phyloP scores from a whole-genome alignment of 176 grass and related monocot species.

The Secale cereale region DNA sequence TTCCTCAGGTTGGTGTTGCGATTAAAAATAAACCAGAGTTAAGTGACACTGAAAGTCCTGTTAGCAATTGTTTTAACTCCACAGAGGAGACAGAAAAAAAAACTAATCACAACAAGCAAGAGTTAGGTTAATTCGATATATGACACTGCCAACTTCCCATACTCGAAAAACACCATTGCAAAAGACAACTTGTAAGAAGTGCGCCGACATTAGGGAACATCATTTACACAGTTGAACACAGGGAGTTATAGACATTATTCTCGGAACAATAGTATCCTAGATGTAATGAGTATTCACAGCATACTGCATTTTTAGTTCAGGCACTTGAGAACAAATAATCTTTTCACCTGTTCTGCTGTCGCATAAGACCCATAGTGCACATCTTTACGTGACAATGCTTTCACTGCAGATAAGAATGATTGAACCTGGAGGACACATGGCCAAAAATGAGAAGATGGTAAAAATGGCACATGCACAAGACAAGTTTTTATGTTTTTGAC shows the following conservation, averaged over 20 bases:
- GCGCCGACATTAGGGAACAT: neutral
- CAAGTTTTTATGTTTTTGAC: neutral
- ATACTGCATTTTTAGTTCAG: slow-evolving; percentile 13
- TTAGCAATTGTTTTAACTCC: neutral
- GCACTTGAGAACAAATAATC: slow-evolving; percentile 17
- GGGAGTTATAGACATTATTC: neutral
- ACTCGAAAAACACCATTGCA: neutral
- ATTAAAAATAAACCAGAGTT: slow-evolving; percentile 11
- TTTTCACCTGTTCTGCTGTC: slow-evolving; percentile 86
- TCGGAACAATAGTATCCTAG: neutral
- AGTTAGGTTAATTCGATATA: neutral
- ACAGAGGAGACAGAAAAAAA: neutral
- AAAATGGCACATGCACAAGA: neutral
- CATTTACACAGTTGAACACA: neutral
- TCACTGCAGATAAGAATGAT: slow-evolving; percentile 85
- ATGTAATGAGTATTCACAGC: neutral
- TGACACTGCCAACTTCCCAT: neutral
- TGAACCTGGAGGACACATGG: slow-evolving; percentile 68
- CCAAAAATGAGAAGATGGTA: slow-evolving; percentile 20
- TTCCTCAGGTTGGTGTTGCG: neutral
- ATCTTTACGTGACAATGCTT: slow-evolving; percentile 93
- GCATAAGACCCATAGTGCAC: slow-evolving; percentile 97
- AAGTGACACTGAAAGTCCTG: neutral
- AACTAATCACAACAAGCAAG: neutral
- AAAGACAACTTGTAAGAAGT: neutral